Conservation (phyloP, 2,329 filamentous ascomycete species). For the Paecilomyces sp. region DNA sequence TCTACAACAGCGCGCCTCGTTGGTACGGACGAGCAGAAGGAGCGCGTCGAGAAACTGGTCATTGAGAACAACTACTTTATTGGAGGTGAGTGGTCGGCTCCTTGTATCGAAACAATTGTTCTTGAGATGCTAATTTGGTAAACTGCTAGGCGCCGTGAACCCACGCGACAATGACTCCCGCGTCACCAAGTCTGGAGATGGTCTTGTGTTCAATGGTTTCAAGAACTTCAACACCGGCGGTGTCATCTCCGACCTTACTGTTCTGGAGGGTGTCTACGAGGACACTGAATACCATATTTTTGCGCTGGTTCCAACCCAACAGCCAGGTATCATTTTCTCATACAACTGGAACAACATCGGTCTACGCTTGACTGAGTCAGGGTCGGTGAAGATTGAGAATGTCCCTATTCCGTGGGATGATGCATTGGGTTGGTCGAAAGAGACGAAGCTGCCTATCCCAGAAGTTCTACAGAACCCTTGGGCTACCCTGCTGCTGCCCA, state of each 20-base stretch:
- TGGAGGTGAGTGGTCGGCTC: slow-evolving; percentile 34
- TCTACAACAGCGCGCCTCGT: slow-evolving; percentile 55
- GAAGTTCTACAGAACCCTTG: slow-evolving; percentile 10
- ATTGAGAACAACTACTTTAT: slow-evolving; percentile 60
- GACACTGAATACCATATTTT: slow-evolving; percentile 57
- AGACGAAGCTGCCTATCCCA: slow-evolving; percentile 45
- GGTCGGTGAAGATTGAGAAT: slow-evolving; percentile 54
- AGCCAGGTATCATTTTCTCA: slow-evolving; percentile 47
- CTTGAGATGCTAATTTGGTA: background rate
- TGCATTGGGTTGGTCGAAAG: slow-evolving; percentile 53
- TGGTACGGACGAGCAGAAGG: slow-evolving; percentile 53
- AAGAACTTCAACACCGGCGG: slow-evolving; percentile 64
- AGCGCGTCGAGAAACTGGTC: slow-evolving; percentile 50
- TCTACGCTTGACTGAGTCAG: slow-evolving; percentile 57
- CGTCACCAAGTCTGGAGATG: slow-evolving; percentile 48
- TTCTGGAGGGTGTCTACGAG: slow-evolving; percentile 56
- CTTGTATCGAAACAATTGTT: background rate
- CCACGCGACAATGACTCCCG: slow-evolving; percentile 56
- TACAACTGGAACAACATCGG: slow-evolving; percentile 62
- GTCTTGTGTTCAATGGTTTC: slow-evolving; percentile 53
- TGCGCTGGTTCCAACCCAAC: slow-evolving; percentile 51
- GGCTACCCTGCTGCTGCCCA: slow-evolving; percentile 11
- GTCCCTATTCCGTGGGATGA: slow-evolving; percentile 53
- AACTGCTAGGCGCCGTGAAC: slow-evolving; percentile 48
- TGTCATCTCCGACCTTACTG: slow-evolving; percentile 58